phyloP scores from a whole-genome alignment of 2,329 filamentous ascomycete species.

The Acrocalymma vagum region DNA sequence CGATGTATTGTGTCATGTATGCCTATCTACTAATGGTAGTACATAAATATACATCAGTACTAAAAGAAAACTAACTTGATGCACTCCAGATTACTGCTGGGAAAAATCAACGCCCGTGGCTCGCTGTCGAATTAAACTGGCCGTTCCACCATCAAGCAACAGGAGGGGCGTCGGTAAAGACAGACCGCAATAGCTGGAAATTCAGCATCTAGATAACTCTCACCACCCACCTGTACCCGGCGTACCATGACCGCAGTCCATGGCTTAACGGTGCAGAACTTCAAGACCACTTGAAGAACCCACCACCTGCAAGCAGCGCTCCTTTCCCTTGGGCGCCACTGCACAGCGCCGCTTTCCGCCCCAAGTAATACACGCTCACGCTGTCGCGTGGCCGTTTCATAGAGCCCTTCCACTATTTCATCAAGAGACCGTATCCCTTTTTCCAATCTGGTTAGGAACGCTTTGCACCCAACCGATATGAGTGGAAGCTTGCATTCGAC shows the following conservation, averaged over 20 bases:
- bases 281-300: slow-evolving; percentile 11
- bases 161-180: background rate
- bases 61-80: no score
- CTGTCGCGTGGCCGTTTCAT: slow-evolving; percentile 12
- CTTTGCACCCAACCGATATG: slow-evolving; percentile 10
- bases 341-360: slow-evolving; percentile 9
- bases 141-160: slow-evolving; percentile 3
- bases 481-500: slow-evolving; percentile 9
- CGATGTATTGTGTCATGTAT: no score
- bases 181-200: background rate
- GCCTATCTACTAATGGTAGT: no score
- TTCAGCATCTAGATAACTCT: slow-evolving; percentile 3
- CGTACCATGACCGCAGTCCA: background rate
- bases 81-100: slow-evolving; percentile 2
- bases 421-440: slow-evolving; percentile 8
- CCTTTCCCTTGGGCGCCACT: slow-evolving; percentile 13
- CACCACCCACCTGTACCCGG: slow-evolving; percentile 3
- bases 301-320: slow-evolving; percentile 13
- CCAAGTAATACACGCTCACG: slow-evolving; percentile 15
- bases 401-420: slow-evolving; percentile 11
- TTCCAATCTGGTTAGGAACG: slow-evolving; percentile 3
- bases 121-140: slow-evolving; percentile 6
- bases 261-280: slow-evolving; percentile 3
- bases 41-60: no score
- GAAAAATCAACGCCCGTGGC: slow-evolving; percentile 4